Evolutionary conservation across 129 eudicot species (phyloP), one percentile per base, ranked within the genome.

Genomic region (Ambrosia artemisiifolia): DNA sequence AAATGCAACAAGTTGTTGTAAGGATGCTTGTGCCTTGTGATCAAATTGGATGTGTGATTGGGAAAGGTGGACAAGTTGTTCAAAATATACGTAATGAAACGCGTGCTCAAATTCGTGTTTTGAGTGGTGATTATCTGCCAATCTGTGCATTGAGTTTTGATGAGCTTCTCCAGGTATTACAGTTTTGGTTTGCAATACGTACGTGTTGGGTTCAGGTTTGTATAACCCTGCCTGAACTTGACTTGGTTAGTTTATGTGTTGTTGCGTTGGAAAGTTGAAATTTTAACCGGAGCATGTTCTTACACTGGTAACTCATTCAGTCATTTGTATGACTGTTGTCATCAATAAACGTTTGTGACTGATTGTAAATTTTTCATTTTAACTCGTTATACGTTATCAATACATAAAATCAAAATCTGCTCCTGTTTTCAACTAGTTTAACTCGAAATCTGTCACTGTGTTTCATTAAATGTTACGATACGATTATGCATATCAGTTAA

Each of bases 11-110:
- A 75, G 81, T 92, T 63, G 82, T 80, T 14, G 92, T 86, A 1
- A 73, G 94, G 24, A 75, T 93, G 85, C 95, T 93, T 63, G 98
- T 93, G 67, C 86, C 95, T 30, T 81, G 92, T 16, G 98, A 87
- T 87, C 98, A 93, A 80, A 85, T 93, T 70, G 98, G 98, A 65
- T 89, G 98, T 76, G 89, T 93, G 78, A 80, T 93, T 62, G 98
- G 98, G 11, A 89, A 87, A 85, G 98, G 95, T 20, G 98, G 98
- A 60, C 88, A 87, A 65, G 85, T 92, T 30, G 79, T 93, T 51
- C 90, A 93, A 82, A 82, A 53, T 54, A 87, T 93, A 65, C 92
- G 96, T 14, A 87, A 69, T 75, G 98, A 89, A 66, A 87, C 95
- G 55, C 81, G 78, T 50, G 95, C 98, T 42, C 96, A 87, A 75